A percentile compares a stretch with the other conserved stretches of the same genome.
Conservation (phyloP, 352 stramenopile genomes). For the Phytophthora pisi region DNA sequence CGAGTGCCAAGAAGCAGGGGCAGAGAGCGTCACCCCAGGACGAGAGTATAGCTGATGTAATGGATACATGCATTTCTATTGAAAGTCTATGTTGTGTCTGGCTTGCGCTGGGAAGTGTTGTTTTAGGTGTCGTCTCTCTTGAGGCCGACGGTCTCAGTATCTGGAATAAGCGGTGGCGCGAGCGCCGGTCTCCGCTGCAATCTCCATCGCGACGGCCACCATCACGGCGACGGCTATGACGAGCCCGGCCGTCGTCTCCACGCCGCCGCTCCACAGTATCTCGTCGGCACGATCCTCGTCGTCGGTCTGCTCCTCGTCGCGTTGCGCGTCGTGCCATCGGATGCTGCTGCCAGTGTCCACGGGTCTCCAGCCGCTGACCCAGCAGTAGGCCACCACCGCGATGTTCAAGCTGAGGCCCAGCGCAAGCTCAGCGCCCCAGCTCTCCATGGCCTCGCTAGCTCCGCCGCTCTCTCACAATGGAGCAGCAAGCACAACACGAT, state of each 20-base stretch:
- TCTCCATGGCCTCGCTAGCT: conserved; percentile 19
- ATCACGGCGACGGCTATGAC: conserved; percentile 31
- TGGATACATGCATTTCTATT: not conserved
- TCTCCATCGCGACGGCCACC: conserved; percentile 26
- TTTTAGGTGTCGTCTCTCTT: not conserved
- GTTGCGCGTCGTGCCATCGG: conserved; percentile 12
- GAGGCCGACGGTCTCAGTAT: conserved; percentile 13
- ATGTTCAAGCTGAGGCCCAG: conserved; percentile 26
- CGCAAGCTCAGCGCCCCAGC: conserved; percentile 17
- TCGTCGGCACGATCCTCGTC: not conserved
- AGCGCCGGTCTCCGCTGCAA: conserved; percentile 16
- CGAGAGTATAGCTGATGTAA: not conserved
- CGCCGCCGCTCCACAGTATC: conserved; percentile 25
- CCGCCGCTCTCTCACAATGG: not conserved
- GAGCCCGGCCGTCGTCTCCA: conserved; percentile 29
- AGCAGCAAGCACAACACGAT: not conserved
- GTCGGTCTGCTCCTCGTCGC: conserved; percentile 11
- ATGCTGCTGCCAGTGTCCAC: conserved; percentile 24
- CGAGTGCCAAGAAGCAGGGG: no score
- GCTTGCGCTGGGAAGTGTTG: not conserved
- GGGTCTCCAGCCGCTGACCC: conserved; percentile 24
- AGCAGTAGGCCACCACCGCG: conserved; percentile 20
- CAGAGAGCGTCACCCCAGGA: no score
- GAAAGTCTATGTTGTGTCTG: not conserved
- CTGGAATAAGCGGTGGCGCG: conserved; percentile 6